A percentile compares a stretch with the other conserved stretches of the same genome.
These are phyloP conservation scores for Codiaeum variegatum DNA, from an alignment of 441 rosid species.

Conservation along the genomic window DNA sequence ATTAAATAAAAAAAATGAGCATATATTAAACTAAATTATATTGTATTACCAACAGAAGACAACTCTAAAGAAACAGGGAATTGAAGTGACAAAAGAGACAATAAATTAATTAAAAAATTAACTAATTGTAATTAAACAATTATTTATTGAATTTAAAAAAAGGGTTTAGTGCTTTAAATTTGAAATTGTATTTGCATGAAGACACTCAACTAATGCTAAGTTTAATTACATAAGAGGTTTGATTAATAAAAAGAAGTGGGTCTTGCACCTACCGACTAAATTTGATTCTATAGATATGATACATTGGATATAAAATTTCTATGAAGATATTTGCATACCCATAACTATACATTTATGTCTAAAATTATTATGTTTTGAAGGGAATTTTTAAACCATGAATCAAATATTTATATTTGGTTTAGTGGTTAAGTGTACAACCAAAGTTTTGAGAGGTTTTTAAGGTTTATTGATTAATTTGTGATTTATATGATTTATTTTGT, in stretches of 20 bases:
- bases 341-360: too few relatives aligned
- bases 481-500: too few relatives aligned
- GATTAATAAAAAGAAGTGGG: slow-evolving; percentile 7
- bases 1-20: neutral
- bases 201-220: slow-evolving; percentile 11
- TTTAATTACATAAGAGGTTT: neutral
- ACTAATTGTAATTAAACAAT: neutral
- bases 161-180: neutral
- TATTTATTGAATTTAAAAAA: neutral
- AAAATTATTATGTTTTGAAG: neutral
- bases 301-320: neutral
- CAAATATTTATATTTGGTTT: too few relatives aligned
- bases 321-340: neutral
- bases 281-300: slow-evolving; percentile 15
- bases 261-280: slow-evolving; percentile 18
- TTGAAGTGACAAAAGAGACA: slow-evolving; percentile 1
- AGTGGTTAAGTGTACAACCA: too few relatives aligned
- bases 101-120: neutral
- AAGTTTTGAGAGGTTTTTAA: too few relatives aligned
- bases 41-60: slow-evolving; percentile 31
- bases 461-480: too few relatives aligned
- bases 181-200: slow-evolving; percentile 1
- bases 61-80: slow-evolving; percentile 11
- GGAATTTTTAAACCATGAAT: too few relatives aligned
- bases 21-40: slow-evolving; percentile 5